These are phyloP conservation scores for Colletotrichum neosansevieriae DNA, from an alignment of 2,329 filamentous ascomycete species.

Conservation along the genomic window DNA sequence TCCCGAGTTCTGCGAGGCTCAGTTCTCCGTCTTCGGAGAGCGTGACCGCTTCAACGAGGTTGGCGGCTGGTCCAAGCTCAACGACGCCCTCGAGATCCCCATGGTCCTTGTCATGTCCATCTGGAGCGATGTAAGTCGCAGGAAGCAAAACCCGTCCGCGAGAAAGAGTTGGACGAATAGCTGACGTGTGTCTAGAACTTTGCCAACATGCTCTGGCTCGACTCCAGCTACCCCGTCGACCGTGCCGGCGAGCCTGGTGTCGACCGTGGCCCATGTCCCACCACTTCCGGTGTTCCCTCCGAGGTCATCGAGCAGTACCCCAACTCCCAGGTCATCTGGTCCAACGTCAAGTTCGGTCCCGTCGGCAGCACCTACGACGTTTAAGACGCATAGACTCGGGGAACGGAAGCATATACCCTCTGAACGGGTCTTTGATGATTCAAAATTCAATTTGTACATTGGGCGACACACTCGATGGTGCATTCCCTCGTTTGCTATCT, in stretches of 20 bases:
- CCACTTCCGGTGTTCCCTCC: constrained; percentile 57
- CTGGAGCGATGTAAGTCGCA: constrained; percentile 64
- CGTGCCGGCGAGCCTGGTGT: constrained; percentile 52
- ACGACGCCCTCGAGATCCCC: constrained; percentile 61
- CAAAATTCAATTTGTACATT: neutral
- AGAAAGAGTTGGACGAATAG: neutral
- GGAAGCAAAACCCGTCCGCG: fast-evolving
- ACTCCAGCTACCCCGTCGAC: constrained; percentile 64
- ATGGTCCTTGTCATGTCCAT: constrained; percentile 74
- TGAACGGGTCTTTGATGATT: neutral
- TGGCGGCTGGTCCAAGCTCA: constrained; percentile 68
- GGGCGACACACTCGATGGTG: neutral
- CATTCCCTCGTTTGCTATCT: neutral
- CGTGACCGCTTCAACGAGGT: constrained; percentile 61
- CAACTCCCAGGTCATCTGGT: constrained; percentile 57
- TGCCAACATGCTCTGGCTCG: constrained; percentile 75
- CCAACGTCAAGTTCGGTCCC: constrained; percentile 63
- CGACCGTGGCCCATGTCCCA: constrained; percentile 59
- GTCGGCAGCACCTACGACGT: constrained; percentile 55
- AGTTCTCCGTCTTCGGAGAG: constrained; percentile 67
- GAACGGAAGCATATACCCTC: neutral
- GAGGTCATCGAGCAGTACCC: constrained; percentile 56
- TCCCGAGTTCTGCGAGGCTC: constrained; percentile 64
- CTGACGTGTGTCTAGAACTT: constrained; percentile 54
- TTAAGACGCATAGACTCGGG: neutral